These are phyloP conservation scores for Aurifilum marmelostoma DNA, from an alignment of 2,329 filamentous ascomycete species.

Conservation along the genomic window DNA sequence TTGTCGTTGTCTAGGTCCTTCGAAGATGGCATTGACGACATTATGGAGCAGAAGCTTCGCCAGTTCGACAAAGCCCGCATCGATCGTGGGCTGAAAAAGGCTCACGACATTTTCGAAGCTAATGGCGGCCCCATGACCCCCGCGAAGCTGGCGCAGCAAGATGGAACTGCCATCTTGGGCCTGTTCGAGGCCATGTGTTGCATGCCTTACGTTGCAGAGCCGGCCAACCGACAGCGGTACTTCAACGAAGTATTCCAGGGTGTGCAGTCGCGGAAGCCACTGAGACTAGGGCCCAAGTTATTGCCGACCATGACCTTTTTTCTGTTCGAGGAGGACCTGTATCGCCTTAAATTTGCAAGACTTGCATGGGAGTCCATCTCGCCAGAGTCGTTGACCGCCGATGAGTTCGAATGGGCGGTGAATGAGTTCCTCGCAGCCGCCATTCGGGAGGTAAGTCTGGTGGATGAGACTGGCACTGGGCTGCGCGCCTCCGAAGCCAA, in stretches of 20 bases:
- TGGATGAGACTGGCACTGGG: constrained; percentile 11
- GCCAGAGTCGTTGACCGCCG: constrained; percentile 62
- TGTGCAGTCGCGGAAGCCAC: constrained; percentile 75
- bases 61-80: constrained; percentile 43
- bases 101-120: constrained; percentile 51
- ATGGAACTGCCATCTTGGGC: constrained; percentile 69
- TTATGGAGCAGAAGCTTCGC: constrained; percentile 46
- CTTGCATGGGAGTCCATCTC: constrained; percentile 69
- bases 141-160: constrained; percentile 49
- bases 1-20: constrained; percentile 40
- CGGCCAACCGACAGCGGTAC: constrained; percentile 50
- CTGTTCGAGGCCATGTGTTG: constrained; percentile 90
- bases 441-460: constrained; percentile 44
- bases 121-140: constrained; percentile 50
- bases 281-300: constrained; percentile 72
- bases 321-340: constrained; percentile 72
- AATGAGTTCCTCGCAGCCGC: constrained; percentile 71
- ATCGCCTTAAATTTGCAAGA: constrained; percentile 68
- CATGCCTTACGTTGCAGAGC: constrained; percentile 70
- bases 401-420: constrained; percentile 88
- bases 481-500: constrained; percentile 44
- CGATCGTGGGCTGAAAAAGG: constrained; percentile 48
- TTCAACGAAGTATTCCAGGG: constrained; percentile 86
- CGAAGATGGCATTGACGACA: constrained; percentile 42
- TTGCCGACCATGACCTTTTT: constrained; percentile 85